Evolutionary conservation across 129 eudicot species (phyloP).

Genomic region (Rutidosis leptorrhynchoides): DNA sequence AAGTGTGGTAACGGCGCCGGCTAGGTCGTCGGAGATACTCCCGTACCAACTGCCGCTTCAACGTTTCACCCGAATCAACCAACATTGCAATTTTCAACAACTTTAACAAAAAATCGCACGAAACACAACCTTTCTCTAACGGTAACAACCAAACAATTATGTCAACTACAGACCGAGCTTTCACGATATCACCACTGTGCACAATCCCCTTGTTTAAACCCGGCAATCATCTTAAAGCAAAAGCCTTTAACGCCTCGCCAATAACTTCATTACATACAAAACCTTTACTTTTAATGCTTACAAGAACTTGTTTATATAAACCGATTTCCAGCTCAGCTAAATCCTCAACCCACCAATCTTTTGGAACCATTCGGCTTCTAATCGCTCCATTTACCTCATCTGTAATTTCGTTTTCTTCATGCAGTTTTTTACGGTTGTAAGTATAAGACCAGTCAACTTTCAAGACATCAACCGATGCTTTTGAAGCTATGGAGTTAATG

Average conservation of each 20-base stretch:
- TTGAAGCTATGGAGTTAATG: constrained; percentile 75
- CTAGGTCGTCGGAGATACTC: constrained; percentile 29
- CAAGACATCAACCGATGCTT: constrained; percentile 67
- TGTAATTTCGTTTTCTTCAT: constrained; percentile 50
- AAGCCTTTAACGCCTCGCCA: constrained; percentile 90
- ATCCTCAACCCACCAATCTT: constrained; percentile 99
- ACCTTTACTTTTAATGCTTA: constrained; percentile 56
- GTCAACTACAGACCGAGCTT: constrained; percentile 54
- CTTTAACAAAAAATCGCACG: constrained; percentile 81
- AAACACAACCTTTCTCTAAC: constrained; percentile 61
- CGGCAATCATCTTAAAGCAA: constrained; percentile 60
- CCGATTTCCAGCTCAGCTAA: constrained; percentile 81
- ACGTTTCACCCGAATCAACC: constrained; percentile 58
- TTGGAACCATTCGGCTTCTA: constrained; percentile 65
- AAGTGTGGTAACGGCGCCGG: constrained; percentile 34
- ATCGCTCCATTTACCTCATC: constrained; percentile 56
- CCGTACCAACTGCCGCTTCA: constrained; percentile 7
- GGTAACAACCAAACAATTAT: constrained; percentile 64
- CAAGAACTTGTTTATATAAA: constrained; percentile 58
- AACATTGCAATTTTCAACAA: constrained; percentile 64
- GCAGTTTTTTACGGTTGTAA: constrained; percentile 72
- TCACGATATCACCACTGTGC: constrained; percentile 45
- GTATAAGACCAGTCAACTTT: constrained; percentile 90
- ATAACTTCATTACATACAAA: constrained; percentile 61
- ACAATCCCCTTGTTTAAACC: constrained; percentile 60